These are phyloP conservation scores for Termitomyces sp. DNA, from an alignment of 768 basidiomycete species.

Conservation along the genomic window DNA sequence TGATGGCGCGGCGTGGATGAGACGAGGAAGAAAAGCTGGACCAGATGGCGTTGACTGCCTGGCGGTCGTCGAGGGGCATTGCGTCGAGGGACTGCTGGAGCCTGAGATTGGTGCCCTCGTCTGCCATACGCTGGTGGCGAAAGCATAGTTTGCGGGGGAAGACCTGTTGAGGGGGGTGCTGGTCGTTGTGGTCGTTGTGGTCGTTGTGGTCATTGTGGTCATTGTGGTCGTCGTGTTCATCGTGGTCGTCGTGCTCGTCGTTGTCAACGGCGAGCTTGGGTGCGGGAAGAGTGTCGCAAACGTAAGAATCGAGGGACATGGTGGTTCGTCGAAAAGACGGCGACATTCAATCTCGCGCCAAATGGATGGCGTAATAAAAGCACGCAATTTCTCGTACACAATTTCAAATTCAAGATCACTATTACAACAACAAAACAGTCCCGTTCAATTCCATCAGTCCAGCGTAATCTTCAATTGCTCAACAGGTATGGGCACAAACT, in stretches of 20 bases:
- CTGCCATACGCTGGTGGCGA: slow-evolving; percentile 93
- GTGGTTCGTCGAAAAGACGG: slow-evolving; percentile 10
- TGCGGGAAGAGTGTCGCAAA: slow-evolving; percentile 71
- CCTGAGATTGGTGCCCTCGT: slow-evolving; percentile 88
- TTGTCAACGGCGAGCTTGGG: slow-evolving; percentile 39
- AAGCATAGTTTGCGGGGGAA: slow-evolving; percentile 76
- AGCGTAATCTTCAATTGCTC: slow-evolving; percentile 93
- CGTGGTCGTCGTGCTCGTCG: too few species aligned
- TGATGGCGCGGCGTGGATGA: slow-evolving; percentile 85
- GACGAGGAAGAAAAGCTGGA: slow-evolving; percentile 94
- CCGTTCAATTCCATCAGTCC: slow-evolving; percentile 48
- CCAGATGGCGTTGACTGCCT: slow-evolving; percentile 90
- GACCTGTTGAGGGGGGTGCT: slow-evolving; percentile 13
- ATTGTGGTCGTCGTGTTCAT: too few species aligned
- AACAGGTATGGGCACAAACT: slow-evolving; percentile 95
- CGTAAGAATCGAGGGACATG: slow-evolving; percentile 32
- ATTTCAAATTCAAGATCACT: slow-evolving; percentile 39
- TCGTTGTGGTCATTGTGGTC: slow-evolving; percentile 4
- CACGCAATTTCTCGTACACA: slow-evolving; percentile 18
- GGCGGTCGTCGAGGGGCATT: slow-evolving; percentile 78
- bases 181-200: too few species aligned
- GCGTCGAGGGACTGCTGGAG: slow-evolving; percentile 92
- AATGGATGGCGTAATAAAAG: too few species aligned
- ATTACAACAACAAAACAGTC: slow-evolving; percentile 4
- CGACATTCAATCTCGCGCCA: too few species aligned